Conservation (phyloP, 495 filamentous ascomycete species). For the Schizothecium vesticola region DNA sequence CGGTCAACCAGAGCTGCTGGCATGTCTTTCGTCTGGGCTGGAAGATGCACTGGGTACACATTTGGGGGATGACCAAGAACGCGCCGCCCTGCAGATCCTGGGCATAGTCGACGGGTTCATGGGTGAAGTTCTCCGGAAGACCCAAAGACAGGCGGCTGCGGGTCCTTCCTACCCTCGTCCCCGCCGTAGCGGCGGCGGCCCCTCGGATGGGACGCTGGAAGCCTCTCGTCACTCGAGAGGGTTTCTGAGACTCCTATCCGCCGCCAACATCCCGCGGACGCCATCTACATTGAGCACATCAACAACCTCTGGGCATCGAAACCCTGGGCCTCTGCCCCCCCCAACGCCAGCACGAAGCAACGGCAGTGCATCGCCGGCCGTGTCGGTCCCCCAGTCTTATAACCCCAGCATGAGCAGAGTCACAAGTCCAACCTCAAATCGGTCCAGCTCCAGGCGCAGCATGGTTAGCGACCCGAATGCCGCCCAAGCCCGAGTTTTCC, state of each 20-base stretch:
- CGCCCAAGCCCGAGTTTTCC: neutral
- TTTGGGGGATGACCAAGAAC: neutral
- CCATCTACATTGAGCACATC: neutral
- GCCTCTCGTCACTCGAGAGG: neutral
- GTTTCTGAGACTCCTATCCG: neutral
- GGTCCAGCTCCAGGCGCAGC: neutral
- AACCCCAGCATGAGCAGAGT: neutral
- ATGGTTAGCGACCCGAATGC: neutral
- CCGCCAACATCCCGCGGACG: neutral
- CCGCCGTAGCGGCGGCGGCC: no score
- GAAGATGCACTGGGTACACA: neutral
- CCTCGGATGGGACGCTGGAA: neutral
- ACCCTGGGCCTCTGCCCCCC: neutral
- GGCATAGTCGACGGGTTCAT: neutral
- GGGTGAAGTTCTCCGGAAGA: neutral
- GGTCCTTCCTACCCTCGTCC: neutral
- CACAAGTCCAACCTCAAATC: neutral
- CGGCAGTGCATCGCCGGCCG: neutral
- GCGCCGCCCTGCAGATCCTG: neutral
- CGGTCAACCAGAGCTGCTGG: neutral
- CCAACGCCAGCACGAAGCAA: neutral
- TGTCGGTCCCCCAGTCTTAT: neutral
- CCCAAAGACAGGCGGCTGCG: neutral
- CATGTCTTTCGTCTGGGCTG: neutral
- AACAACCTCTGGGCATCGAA: neutral